These are phyloP conservation scores for Auriscalpium orientale DNA, from an alignment of 768 basidiomycete genomes.

Conservation along the genomic window DNA sequence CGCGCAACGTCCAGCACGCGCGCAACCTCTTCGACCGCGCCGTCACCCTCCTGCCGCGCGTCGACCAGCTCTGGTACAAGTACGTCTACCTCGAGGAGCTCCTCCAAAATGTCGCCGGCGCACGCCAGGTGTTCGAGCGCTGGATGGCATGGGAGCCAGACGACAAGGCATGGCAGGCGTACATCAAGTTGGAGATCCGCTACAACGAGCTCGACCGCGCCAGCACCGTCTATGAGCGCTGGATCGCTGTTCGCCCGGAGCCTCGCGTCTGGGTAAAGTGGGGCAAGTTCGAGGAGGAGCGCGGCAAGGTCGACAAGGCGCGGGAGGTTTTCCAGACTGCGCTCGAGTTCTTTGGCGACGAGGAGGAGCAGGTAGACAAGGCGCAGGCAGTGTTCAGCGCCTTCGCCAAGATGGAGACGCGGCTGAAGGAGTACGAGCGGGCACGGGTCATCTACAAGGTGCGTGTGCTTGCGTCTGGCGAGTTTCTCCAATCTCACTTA, in stretches of 20 bases:
- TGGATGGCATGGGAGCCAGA: constrained; percentile 99
- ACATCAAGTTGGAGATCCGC: constrained; percentile 94
- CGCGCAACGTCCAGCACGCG: constrained; percentile 94
- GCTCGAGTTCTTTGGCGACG: constrained; percentile 57
- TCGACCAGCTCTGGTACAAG: constrained; percentile 99
- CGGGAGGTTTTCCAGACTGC: constrained; percentile 62
- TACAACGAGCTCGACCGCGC: constrained; percentile 90
- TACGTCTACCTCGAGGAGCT: constrained; percentile 98
- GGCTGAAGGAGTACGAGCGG: constrained; percentile 93
- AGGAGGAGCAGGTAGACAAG: constrained; percentile 61
- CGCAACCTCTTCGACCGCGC: constrained; percentile 96
- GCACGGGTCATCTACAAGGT: constrained; percentile 97
- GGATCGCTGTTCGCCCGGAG: constrained; percentile 68
- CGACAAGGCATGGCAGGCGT: constrained; percentile 99
- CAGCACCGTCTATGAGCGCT: constrained; percentile 87
- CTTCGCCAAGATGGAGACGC: constrained; percentile 96
- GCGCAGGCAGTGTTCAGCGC: constrained; percentile 87
- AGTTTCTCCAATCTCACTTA: constrained; percentile 2
- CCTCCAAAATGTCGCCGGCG: constrained; percentile 91
- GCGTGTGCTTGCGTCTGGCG: constrained; percentile 14
- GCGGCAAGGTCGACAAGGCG: constrained; percentile 54
- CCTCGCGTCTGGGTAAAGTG: constrained; percentile 60
- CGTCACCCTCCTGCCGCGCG: constrained; percentile 90
- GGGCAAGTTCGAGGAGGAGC: constrained; percentile 59
- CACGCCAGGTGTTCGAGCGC: constrained; percentile 94